These are phyloP conservation scores for Paramyrothecium roridum DNA, from an alignment of 2,329 filamentous ascomycete species.

Conservation along the genomic window DNA sequence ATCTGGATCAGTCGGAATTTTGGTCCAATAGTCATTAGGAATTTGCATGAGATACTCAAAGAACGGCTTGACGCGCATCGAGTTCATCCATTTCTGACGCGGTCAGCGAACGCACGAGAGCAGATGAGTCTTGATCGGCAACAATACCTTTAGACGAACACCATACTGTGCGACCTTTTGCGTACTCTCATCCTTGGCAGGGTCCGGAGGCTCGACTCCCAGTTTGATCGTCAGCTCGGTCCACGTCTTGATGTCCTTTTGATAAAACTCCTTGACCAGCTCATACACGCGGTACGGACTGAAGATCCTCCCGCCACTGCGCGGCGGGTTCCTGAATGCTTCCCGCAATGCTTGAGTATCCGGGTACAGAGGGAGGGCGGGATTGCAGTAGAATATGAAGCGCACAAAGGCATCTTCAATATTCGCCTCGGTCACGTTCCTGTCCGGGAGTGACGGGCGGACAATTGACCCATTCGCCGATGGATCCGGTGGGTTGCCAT, in stretches of 20 bases:
- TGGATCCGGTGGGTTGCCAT: conserved; percentile 2
- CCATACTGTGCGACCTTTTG: conserved; percentile 96
- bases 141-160: conserved; percentile 76
- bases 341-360: conserved; percentile 71
- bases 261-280: conserved; percentile 74
- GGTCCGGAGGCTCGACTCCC: conserved; percentile 82
- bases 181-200: conserved; percentile 79
- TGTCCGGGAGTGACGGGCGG: conserved; percentile 54
- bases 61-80: conserved; percentile 92
- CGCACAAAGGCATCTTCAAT: conserved; percentile 79
- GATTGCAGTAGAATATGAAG: conserved; percentile 92
- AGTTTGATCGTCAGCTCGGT: conserved; percentile 80
- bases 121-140: neutral
- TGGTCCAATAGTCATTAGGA: conserved; percentile 73
- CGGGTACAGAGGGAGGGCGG: conserved; percentile 62
- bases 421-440: conserved; percentile 63
- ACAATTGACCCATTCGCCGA: conserved; percentile 10
- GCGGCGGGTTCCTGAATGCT: conserved; percentile 75
- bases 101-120: conserved; percentile 3
- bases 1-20: conserved; percentile 64
- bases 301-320: conserved; percentile 84
- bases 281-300: conserved; percentile 74
- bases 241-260: conserved; percentile 89
- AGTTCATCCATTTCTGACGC: conserved; percentile 85
- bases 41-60: conserved; percentile 85